A percentile compares a stretch with the other conserved stretches of the same genome.
phyloP scores from a whole-genome alignment of 768 basidiomycete species.

The Piloderma croceum region DNA sequence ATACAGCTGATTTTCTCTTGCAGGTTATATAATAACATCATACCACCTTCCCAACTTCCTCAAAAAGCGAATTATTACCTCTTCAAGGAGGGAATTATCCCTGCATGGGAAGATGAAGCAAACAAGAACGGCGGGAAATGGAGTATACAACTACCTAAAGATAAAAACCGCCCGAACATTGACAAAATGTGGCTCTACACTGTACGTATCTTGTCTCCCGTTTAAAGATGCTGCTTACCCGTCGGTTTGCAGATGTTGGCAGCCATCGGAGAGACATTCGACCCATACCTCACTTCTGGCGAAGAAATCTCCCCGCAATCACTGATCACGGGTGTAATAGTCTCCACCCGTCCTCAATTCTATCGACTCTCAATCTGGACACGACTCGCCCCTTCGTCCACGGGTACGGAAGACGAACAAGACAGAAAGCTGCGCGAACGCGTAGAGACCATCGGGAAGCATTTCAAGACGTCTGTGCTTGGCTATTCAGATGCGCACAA shows the following conservation, averaged over 20 bases:
- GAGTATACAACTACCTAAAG: constrained; percentile 95
- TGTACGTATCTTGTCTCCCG: constrained; percentile 36
- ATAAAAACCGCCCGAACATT: constrained; percentile 79
- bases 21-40: constrained; percentile 94
- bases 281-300: constrained; percentile 63
- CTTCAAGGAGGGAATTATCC: constrained; percentile 98
- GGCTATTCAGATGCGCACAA: constrained; percentile 72
- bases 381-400: constrained; percentile 59
- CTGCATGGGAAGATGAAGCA: constrained; percentile 95
- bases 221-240: neutral
- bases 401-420: constrained; percentile 45
- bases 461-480: constrained; percentile 90
- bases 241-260: constrained; percentile 79
- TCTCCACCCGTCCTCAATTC: constrained; percentile 90
- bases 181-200: constrained; percentile 99
- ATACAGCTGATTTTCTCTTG: too few relatives aligned
- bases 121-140: constrained; percentile 98
- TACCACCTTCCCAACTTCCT: constrained; percentile 88
- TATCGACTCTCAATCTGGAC: constrained; percentile 99
- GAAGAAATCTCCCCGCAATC: constrained; percentile 45
- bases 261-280: constrained; percentile 98
- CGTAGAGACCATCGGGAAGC: constrained; percentile 76
- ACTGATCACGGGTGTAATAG: constrained; percentile 89
- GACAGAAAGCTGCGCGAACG: constrained; percentile 65
- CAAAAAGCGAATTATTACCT: constrained; percentile 99